phyloP scores from a whole-genome alignment of 352 stramenopile species.

The Plasmopara muralis region DNA sequence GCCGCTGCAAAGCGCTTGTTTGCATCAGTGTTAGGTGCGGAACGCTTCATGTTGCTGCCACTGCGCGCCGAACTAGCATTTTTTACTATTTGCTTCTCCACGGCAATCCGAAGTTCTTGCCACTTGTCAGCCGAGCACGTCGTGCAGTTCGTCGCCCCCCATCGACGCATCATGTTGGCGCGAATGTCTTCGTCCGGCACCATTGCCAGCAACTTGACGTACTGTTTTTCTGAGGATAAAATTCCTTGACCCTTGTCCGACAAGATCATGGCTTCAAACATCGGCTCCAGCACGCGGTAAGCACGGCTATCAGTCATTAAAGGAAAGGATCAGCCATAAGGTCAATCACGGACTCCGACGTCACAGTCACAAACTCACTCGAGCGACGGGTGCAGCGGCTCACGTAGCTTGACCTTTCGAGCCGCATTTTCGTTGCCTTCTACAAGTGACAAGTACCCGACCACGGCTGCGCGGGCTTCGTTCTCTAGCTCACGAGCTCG shows the following conservation, averaged over 20 bases:
- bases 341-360: not conserved
- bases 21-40: slow-evolving; percentile 25
- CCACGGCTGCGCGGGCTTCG: slow-evolving; percentile 93
- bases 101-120: slow-evolving; percentile 64
- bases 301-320: slow-evolving; percentile 55
- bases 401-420: slow-evolving; percentile 87
- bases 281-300: slow-evolving; percentile 90
- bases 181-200: slow-evolving; percentile 88
- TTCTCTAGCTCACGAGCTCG: slow-evolving; percentile 90
- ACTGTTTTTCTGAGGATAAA: slow-evolving; percentile 83
- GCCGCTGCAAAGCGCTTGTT: slow-evolving; percentile 55
- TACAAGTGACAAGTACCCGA: slow-evolving; percentile 95
- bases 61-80: slow-evolving; percentile 41
- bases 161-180: slow-evolving; percentile 50
- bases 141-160: slow-evolving; percentile 38
- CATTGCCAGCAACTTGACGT: slow-evolving; percentile 89
- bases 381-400: slow-evolving; percentile 93
- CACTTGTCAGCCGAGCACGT: slow-evolving; percentile 85
- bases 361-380: slow-evolving; percentile 30
- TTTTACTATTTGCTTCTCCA: slow-evolving; percentile 63
- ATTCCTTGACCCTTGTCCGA: slow-evolving; percentile 89
- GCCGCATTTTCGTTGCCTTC: slow-evolving; percentile 85
- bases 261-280: slow-evolving; percentile 91
- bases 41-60: slow-evolving; percentile 37
- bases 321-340: slow-evolving; percentile 5